Percentiles rank a stretch among this genome's conserved stretches.
Conservation (phyloP, 176 grass and related monocot genomes). For the Avena sativa region DNA sequence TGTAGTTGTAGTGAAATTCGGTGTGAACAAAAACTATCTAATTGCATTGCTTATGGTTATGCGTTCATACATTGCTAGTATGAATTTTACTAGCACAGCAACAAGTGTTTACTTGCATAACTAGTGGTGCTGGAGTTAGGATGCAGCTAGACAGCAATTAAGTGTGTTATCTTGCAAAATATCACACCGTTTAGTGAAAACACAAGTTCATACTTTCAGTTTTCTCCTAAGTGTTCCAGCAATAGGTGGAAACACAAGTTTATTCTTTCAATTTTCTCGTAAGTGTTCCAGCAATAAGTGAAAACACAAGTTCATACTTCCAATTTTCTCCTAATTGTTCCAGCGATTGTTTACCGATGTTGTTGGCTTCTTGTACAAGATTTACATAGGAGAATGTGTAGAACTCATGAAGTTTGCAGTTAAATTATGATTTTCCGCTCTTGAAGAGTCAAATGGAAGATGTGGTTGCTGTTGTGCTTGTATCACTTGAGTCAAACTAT, state of each 20-base stretch:
- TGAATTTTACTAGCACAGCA: not conserved
- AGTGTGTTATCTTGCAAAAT: not conserved
- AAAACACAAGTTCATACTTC: not conserved
- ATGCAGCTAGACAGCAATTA: slow-evolving; percentile 12
- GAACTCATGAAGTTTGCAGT: slow-evolving; percentile 9
- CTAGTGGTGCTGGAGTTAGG: not conserved
- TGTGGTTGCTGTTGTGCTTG: slow-evolving; percentile 12
- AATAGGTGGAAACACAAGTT: not conserved
- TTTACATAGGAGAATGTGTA: not conserved
- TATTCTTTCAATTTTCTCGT: not conserved
- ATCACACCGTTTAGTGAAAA: not conserved
- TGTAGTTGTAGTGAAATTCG: slow-evolving; percentile 8
- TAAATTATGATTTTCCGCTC: not conserved
- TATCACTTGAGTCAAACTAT: slow-evolving; percentile 19
- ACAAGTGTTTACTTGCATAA: not conserved
- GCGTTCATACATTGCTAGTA: slow-evolving; percentile 4
- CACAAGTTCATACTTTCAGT: not conserved
- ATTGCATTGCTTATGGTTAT: not conserved
- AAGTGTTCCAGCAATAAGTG: not conserved
- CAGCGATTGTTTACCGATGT: not conserved
- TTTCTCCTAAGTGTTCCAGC: slow-evolving; percentile 3
- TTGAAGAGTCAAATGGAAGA: not conserved
- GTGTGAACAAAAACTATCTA: not conserved
- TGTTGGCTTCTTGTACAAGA: slow-evolving; percentile 16
- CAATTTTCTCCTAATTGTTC: not conserved